Evolutionary conservation across 2,329 filamentous ascomycete genomes (phyloP).

Genomic region (Aspergillus spinulosporus): DNA sequence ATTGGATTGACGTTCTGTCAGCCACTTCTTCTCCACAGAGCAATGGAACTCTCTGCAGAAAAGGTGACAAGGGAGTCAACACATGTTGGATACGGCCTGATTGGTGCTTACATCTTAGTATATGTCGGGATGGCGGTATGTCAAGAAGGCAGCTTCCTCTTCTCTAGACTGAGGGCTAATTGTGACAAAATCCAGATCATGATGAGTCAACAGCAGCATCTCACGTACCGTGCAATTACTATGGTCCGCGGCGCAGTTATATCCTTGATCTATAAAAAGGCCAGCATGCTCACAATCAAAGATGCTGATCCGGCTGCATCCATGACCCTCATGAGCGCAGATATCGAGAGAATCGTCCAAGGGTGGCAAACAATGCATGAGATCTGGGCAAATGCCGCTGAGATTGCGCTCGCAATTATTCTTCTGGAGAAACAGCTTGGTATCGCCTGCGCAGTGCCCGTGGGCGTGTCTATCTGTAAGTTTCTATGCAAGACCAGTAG

Average conservation of each 20-base stretch:
- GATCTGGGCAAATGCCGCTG: slow-evolving; percentile 47
- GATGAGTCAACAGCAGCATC: slow-evolving; percentile 45
- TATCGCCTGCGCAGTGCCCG: slow-evolving; percentile 46
- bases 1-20: slow-evolving; percentile 37
- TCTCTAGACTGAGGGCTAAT: background rate
- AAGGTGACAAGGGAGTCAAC: slow-evolving; percentile 29
- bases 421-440: slow-evolving; percentile 45
- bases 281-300: slow-evolving; percentile 33
- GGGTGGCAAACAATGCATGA: slow-evolving; percentile 47
- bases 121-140: slow-evolving; percentile 45
- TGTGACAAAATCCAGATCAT: slow-evolving; percentile 29
- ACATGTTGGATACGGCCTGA: slow-evolving; percentile 45
- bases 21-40: slow-evolving; percentile 40
- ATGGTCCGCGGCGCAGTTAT: slow-evolving; percentile 47
- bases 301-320: slow-evolving; percentile 41
- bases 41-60: slow-evolving; percentile 35
- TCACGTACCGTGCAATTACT: slow-evolving; percentile 45
- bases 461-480: slow-evolving; percentile 44
- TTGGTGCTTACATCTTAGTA: slow-evolving; percentile 46
- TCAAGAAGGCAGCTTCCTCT: too few species aligned
- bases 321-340: slow-evolving; percentile 49
- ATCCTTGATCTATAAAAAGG: slow-evolving; percentile 54
- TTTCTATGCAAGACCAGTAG: background rate
- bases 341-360: slow-evolving; percentile 48
- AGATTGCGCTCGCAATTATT: slow-evolving; percentile 50